Base-by-base conservation (phyloP, 2,329 filamentous ascomycete genomes). In the Parafenestella ontariensis region DNA sequence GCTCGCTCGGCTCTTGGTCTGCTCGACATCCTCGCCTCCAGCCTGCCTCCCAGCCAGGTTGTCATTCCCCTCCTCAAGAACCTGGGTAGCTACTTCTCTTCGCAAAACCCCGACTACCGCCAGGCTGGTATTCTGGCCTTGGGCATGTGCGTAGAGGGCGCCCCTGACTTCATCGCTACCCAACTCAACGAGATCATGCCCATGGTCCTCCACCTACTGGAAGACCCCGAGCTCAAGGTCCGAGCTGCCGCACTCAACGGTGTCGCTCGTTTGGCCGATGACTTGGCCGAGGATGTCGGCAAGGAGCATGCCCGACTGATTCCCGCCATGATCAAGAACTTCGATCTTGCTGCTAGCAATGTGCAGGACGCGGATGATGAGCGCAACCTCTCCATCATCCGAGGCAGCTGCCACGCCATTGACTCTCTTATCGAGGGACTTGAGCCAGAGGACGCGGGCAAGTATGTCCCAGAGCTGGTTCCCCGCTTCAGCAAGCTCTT, bases 131-230 rank as follows among this genome's bases (percentile, higher is more conserved):
- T 98, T 72, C 84, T 98, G 59, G 89, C 94, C 44, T 85, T 99
- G 5, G 94, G 94, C 55, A 96, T 94, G 81, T 94, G 91, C 66
- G 94, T 96, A 48, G 95, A 98, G 81, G 95, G 95, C 66, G 94
- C 95, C 26, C 95, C 95, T 15, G 95, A 99, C 76, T 99, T 98
- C 78, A 92, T 98, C 71, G 92, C 91, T 61, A 96, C 93, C 18
- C 95, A 99, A 78, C 86, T 98, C 59, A 84, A 89, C 70, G 85
- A 89, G 62, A 89, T 98, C 63, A 86, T 98, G 75, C 95, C 95
- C 44, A 83, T 91, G 65, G 87, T 98, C 54, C 83, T 97, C 53
- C 87, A 87, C 69, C 84, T 98, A 8, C 86, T 99, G 34, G 84
- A 92, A 72, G 95, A 99, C 72, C 82, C 85, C n/a, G 90, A 96